Evolutionary conservation across 352 stramenopile species (phyloP).

Genomic region (Halophytophthora polymorphica): DNA sequence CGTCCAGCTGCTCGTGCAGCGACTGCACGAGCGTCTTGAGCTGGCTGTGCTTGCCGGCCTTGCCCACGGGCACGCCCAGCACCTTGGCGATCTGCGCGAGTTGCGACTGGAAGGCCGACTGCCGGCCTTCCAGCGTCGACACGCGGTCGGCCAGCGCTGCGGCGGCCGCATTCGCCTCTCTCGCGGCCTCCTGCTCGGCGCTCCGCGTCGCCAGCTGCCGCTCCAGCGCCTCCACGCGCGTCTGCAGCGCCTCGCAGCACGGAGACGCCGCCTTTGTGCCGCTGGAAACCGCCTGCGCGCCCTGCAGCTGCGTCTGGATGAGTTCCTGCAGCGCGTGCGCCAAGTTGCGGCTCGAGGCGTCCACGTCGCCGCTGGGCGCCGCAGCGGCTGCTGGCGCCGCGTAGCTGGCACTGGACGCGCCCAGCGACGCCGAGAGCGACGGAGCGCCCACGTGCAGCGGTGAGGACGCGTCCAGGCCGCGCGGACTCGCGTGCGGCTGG

Average conservation of each 20-base stretch:
- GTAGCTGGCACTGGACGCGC: neutral
- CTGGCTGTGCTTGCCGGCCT: constrained; percentile 58
- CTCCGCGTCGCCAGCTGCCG: constrained; percentile 46
- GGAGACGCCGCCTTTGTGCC: neutral
- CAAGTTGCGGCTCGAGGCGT: constrained; percentile 48
- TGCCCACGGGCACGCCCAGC: constrained; percentile 55
- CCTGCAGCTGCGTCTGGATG: constrained; percentile 45
- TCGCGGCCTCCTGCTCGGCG: constrained; percentile 5
- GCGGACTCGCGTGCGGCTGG: constrained; percentile 25
- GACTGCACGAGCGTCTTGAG: constrained; percentile 72
- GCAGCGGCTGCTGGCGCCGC: too few relatives aligned
- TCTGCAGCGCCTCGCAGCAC: constrained; percentile 37
- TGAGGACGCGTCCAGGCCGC: constrained; percentile 7
- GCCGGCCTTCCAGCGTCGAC: constrained; percentile 70
- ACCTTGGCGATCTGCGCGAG: constrained; percentile 76
- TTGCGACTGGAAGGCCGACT: constrained; percentile 81
- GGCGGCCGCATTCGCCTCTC: constrained; percentile 1
- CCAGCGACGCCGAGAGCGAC: neutral
- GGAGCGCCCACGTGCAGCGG: neutral
- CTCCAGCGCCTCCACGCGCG: constrained; percentile 56
- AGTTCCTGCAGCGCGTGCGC: constrained; percentile 53
- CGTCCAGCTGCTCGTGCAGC: constrained; percentile 66
- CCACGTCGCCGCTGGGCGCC: constrained; percentile 16
- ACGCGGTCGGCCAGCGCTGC: constrained; percentile 57
- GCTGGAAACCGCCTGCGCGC: constrained; percentile 9